phyloP scores from a whole-genome alignment of 768 basidiomycete species.

The Phlegmacium glaucopus region DNA sequence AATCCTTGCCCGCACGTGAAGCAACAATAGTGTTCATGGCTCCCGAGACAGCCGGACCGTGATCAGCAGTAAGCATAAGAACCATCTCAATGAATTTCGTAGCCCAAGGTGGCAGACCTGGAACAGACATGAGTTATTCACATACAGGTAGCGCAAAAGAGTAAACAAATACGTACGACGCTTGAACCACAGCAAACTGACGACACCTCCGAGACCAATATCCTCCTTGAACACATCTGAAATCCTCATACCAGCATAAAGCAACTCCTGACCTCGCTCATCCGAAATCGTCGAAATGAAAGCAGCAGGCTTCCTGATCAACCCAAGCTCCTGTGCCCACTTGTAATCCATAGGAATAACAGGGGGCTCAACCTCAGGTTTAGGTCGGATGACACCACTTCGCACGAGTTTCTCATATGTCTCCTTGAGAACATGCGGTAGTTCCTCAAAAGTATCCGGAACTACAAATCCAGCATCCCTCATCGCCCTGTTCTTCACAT shows the following conservation, averaged over 20 bases:
- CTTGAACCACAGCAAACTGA: constrained; percentile 96
- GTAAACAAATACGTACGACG: no score
- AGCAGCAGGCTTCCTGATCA: constrained; percentile 97
- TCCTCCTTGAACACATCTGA: constrained; percentile 98
- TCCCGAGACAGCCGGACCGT: constrained; percentile 95
- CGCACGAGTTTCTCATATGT: constrained; percentile 82
- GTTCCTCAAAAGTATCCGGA: constrained; percentile 95
- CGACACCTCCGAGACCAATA: constrained; percentile 95
- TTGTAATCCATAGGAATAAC: constrained; percentile 99
- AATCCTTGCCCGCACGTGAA: constrained; percentile 97
- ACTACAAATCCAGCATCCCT: constrained; percentile 93
- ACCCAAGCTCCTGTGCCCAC: constrained; percentile 97
- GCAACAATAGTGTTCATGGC: constrained; percentile 99
- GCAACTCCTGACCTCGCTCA: constrained; percentile 96
- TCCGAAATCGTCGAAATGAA: constrained; percentile 99
- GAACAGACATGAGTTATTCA: no score
- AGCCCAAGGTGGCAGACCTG: constrained; percentile 83
- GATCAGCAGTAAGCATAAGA: constrained; percentile 97
- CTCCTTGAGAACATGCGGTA: constrained; percentile 79
- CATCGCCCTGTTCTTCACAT: constrained; percentile 97
- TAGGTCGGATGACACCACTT: constrained; percentile 61
- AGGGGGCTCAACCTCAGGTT: constrained; percentile 84
- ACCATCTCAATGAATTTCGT: constrained; percentile 99
- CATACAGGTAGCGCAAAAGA: no score
- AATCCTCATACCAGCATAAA: constrained; percentile 99